These are phyloP conservation scores for Fraxinus anomala DNA, from an alignment of 257 asterid species.

Conservation along the genomic window DNA sequence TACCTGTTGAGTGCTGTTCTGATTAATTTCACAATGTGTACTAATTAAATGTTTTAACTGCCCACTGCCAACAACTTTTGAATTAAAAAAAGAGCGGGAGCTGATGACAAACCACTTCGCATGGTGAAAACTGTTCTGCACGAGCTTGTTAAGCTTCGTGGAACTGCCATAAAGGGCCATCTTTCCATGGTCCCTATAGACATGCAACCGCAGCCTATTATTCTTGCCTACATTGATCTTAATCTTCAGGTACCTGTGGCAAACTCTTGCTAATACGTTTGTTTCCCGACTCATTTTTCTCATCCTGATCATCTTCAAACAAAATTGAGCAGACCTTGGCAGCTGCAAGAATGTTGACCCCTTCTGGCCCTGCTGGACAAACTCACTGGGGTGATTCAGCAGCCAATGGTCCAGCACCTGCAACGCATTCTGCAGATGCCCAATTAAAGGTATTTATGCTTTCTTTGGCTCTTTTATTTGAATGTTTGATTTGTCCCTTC, in stretches of 20 bases:
- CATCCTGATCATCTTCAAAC: conserved; percentile 2
- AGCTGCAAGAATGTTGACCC: conserved; percentile 99
- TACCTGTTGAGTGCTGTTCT: neutral
- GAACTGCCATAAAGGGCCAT: conserved; percentile 98
- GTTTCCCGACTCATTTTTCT: conserved; percentile 2
- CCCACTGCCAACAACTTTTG: conserved; percentile 11
- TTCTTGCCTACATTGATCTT: conserved; percentile 98
- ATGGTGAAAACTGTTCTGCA: conserved; percentile 99
- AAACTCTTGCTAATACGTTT: conserved; percentile 12
- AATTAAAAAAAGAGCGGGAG: conserved; percentile 78
- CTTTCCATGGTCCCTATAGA: conserved; percentile 98
- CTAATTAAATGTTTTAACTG: conserved; percentile 15
- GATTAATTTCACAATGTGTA: neutral
- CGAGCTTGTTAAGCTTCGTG: conserved; percentile 98
- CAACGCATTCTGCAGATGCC: conserved; percentile 86
- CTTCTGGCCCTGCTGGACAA: conserved; percentile 90
- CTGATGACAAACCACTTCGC: conserved; percentile 98
- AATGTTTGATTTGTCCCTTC: neutral
- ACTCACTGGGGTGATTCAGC: conserved; percentile 93
- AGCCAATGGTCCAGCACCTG: conserved; percentile 75
- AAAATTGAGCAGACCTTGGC: conserved; percentile 80
- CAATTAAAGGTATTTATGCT: conserved; percentile 73
- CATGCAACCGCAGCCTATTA: conserved; percentile 94
- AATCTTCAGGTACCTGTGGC: conserved; percentile 78
- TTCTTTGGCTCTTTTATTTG: neutral